Conservation (phyloP, 495 filamentous ascomycete genomes). For the Aspergillus homomorphus region DNA sequence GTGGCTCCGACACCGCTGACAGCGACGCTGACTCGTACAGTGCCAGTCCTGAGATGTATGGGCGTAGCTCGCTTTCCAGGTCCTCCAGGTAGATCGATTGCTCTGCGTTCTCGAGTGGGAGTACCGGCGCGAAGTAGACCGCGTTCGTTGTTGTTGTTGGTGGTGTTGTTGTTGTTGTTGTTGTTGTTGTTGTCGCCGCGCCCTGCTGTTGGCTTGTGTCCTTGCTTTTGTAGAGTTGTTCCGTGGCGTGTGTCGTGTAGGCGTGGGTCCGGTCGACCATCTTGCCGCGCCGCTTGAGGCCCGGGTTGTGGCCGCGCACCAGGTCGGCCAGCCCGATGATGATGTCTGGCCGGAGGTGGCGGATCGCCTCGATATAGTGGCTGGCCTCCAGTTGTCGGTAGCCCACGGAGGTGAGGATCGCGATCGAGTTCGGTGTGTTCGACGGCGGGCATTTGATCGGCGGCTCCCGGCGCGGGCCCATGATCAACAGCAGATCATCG, state of each 20-base stretch:
- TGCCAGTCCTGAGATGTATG: slow-evolving; percentile 69
- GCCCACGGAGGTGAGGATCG: slow-evolving; percentile 78
- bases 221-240: slow-evolving; percentile 49
- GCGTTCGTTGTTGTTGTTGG: too few relatives aligned
- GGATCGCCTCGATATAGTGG: slow-evolving; percentile 62
- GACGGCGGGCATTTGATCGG: slow-evolving; percentile 67
- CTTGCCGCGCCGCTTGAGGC: slow-evolving; percentile 66
- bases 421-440: slow-evolving; percentile 70
- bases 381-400: slow-evolving; percentile 65
- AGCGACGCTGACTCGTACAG: slow-evolving; percentile 75
- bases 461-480: slow-evolving; percentile 75
- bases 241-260: slow-evolving; percentile 56
- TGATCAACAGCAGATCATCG: slow-evolving; percentile 58
- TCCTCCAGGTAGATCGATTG: slow-evolving; percentile 75
- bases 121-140: slow-evolving; percentile 74
- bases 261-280: slow-evolving; percentile 82
- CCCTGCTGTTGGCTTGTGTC: slow-evolving; percentile 32
- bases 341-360: slow-evolving; percentile 72
- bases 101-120: slow-evolving; percentile 69
- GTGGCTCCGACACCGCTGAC: slow-evolving; percentile 54
- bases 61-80: slow-evolving; percentile 51
- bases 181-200: too few relatives aligned
- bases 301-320: slow-evolving; percentile 54
- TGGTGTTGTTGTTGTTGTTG: too few relatives aligned
- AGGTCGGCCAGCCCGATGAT: slow-evolving; percentile 76